A percentile compares a stretch with the other conserved stretches of the same genome.
Conservation (phyloP, 139 green algal genomes). For the Mychonastes homosphaera region DNA sequence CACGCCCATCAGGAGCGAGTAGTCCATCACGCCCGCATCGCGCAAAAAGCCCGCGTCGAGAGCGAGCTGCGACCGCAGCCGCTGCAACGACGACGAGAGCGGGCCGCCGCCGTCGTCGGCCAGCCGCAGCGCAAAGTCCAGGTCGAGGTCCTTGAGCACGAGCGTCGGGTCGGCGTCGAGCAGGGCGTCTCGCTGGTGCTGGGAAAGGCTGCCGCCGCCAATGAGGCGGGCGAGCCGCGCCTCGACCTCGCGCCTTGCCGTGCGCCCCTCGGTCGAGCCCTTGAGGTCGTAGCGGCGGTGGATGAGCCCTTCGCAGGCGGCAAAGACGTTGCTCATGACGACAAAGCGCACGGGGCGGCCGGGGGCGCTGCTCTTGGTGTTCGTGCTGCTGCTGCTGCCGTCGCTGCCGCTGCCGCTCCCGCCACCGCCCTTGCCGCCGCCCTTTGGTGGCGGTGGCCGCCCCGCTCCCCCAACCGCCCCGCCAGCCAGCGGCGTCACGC, state of each 20-base stretch:
- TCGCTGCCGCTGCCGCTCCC: too few species aligned
- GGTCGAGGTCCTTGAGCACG: conserved; percentile 92
- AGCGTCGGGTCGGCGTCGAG: too few species aligned
- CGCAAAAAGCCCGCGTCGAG: conserved; percentile 29
- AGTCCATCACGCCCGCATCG: conserved; percentile 81
- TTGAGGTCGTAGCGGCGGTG: conserved; percentile 90
- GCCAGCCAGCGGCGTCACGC: conserved; percentile 46
- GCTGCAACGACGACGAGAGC: conserved; percentile 9
- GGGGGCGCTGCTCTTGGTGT: too few species aligned
- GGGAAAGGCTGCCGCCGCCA: background rate
- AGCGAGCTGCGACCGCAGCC: background rate
- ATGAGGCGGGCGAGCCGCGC: too few species aligned
- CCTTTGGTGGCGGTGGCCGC: too few species aligned
- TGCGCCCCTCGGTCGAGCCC: conserved; percentile 39
- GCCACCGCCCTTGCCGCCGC: too few species aligned
- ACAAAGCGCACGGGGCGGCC: conserved; percentile 91
- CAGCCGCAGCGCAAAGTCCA: conserved; percentile 51
- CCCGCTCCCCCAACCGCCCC: background rate
- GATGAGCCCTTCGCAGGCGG: conserved; percentile 75
- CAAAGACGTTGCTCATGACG: conserved; percentile 95
- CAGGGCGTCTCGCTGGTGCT: background rate
- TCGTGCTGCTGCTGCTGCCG: too few species aligned
- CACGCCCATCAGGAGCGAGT: conserved; percentile 83
- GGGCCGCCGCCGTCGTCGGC: conserved; percentile 11
- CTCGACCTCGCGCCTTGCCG: too few species aligned